Evolutionary conservation across 148 eudicot genomes (phyloP).

Genomic region (Polygonum aviculare): DNA sequence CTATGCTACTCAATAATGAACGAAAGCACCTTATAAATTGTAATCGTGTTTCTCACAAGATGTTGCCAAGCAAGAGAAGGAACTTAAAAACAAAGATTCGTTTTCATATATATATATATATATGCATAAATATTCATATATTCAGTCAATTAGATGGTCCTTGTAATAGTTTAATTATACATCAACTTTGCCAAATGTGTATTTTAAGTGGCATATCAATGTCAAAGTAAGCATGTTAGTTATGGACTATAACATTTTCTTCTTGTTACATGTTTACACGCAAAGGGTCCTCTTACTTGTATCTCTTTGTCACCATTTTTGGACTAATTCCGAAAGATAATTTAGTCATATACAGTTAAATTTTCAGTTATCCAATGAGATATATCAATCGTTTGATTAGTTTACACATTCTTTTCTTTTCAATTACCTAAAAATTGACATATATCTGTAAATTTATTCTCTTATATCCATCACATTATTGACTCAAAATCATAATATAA

Average conservation of each 20-base stretch:
- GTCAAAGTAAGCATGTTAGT: constrained; percentile 3
- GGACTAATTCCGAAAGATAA: neutral
- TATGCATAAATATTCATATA: neutral
- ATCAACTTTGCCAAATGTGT: constrained; percentile 5
- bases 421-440: constrained; percentile 6
- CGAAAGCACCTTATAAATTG: neutral
- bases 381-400: neutral
- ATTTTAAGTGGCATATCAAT: neutral
- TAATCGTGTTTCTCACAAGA: neutral
- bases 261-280: constrained; percentile 1
- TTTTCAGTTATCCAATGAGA: neutral
- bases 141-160: neutral
- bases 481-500: neutral
- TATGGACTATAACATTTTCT: neutral
- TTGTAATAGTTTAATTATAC: neutral
- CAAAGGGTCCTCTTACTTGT: constrained; percentile 1
- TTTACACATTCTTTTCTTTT: neutral
- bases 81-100: neutral
- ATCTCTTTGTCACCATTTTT: constrained; percentile 3
- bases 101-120: neutral
- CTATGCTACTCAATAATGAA: neutral
- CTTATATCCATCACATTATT: neutral
- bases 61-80: neutral
- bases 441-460: neutral
- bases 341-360: neutral